Conservation (phyloP, 2,329 filamentous ascomycete species). For the Botrytis fragariae region DNA sequence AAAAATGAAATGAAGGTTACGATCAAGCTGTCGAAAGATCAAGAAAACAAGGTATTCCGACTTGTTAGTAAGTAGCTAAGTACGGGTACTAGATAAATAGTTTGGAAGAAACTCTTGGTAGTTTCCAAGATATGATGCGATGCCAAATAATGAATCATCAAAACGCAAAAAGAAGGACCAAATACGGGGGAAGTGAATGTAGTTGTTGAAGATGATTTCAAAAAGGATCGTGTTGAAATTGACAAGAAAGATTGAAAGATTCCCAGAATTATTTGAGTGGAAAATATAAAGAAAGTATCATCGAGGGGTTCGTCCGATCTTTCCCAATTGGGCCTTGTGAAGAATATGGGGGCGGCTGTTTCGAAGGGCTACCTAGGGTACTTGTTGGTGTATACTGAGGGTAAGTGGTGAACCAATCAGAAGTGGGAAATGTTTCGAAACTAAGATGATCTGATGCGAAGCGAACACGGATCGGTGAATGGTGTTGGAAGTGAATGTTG, state of each 20-base stretch:
- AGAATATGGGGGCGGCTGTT: neutral
- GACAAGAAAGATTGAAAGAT: neutral
- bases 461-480: neutral
- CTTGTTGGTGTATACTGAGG: neutral
- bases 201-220: neutral
- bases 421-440: neutral
- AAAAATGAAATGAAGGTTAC: neutral
- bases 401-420: neutral
- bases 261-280: neutral
- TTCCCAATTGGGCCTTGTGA: neutral
- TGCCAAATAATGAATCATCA: neutral
- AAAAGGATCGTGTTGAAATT: neutral
- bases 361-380: neutral
- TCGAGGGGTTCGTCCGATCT: neutral
- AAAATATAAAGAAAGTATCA: neutral
- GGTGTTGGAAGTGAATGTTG: neutral
- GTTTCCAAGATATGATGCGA: neutral
- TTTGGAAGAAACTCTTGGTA: neutral
- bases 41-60: neutral
- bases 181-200: neutral
- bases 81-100: neutral
- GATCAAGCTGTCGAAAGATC: neutral
- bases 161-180: neutral
- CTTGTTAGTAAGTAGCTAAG: neutral
- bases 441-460: neutral